These are phyloP conservation scores for Mycena capillaripes DNA, from an alignment of 768 basidiomycete genomes.

Conservation along the genomic window DNA sequence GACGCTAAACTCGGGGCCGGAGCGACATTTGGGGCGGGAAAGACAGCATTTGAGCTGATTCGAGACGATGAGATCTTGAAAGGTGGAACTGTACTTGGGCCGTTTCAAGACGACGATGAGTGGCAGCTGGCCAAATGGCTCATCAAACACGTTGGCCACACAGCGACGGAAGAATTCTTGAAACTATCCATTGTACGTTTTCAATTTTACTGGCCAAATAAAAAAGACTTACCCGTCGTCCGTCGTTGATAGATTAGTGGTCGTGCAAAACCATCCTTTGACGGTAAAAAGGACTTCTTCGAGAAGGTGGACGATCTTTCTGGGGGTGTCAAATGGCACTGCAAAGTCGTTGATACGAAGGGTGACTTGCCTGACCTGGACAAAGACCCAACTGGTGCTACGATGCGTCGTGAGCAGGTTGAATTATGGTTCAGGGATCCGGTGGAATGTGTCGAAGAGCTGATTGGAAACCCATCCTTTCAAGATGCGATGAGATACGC, in stretches of 20 bases:
- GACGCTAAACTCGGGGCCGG: not conserved
- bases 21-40: not conserved
- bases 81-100: constrained; percentile 18
- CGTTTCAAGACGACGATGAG: constrained; percentile 43
- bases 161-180: constrained; percentile 36
- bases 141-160: constrained; percentile 38
- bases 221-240: not conserved
- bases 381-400: not conserved
- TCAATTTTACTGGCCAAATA: not conserved
- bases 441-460: not conserved
- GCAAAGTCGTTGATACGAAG: not conserved
- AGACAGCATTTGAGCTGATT: constrained; percentile 13
- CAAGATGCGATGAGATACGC: constrained; percentile 31
- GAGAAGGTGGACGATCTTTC: constrained; percentile 1
- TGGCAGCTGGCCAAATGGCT: constrained; percentile 47
- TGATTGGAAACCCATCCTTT: not conserved
- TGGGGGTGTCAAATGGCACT: constrained; percentile 4
- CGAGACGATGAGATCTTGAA: constrained; percentile 17
- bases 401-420: not conserved
- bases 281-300: not conserved
- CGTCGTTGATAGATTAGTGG: not conserved
- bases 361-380: not conserved
- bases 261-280: not conserved
- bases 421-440: constrained; percentile 15
- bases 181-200: constrained; percentile 21